A percentile compares a stretch with the other conserved stretches of the same genome.
Evolutionary conservation across 2,329 filamentous ascomycete genomes (phyloP).

Genomic region (Hypocrella siamensis): DNA sequence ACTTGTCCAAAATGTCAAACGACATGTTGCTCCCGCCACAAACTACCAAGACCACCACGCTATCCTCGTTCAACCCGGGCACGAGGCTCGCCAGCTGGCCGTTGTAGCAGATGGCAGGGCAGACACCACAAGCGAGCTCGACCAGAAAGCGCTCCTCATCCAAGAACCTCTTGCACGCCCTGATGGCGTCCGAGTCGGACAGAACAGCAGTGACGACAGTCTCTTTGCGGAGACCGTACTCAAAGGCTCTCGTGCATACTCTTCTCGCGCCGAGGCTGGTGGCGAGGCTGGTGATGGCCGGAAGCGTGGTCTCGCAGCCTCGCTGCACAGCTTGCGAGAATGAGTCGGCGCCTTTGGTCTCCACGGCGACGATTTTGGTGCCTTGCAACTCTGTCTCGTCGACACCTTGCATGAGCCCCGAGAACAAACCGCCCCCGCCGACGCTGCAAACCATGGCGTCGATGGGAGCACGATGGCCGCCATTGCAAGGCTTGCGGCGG

Average conservation of each 20-base stretch:
- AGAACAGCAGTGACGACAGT: slow-evolving; percentile 12
- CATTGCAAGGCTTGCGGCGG: slow-evolving; percentile 19
- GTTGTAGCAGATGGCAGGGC: slow-evolving; percentile 13
- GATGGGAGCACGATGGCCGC: slow-evolving; percentile 11
- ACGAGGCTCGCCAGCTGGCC: slow-evolving; percentile 9
- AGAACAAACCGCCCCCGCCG: slow-evolving; percentile 68
- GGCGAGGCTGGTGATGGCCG: slow-evolving; percentile 54
- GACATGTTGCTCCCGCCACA: slow-evolving; percentile 18
- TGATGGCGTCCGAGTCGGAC: slow-evolving; percentile 12
- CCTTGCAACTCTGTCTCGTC: slow-evolving; percentile 8
- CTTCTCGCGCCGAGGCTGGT: slow-evolving; percentile 52
- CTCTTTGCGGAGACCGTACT: slow-evolving; percentile 11
- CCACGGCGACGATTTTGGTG: slow-evolving; percentile 47
- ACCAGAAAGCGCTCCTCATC: slow-evolving; percentile 15
- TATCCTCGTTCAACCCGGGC: slow-evolving; percentile 8
- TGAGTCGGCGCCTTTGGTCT: slow-evolving; percentile 57
- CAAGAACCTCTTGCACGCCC: slow-evolving; percentile 12
- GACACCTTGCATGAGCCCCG: slow-evolving; percentile 54
- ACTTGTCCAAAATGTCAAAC: slow-evolving; percentile 13
- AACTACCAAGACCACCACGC: slow-evolving; percentile 14
- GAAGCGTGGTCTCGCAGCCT: slow-evolving; percentile 41
- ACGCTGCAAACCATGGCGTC: slow-evolving; percentile 61
- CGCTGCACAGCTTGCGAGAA: slow-evolving; percentile 40
- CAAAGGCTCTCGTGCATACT: slow-evolving; percentile 37
- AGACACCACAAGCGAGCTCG: slow-evolving; percentile 14